phyloP scores from a whole-genome alignment of 2,329 filamentous ascomycete species.

The Colletotrichum filicis region DNA sequence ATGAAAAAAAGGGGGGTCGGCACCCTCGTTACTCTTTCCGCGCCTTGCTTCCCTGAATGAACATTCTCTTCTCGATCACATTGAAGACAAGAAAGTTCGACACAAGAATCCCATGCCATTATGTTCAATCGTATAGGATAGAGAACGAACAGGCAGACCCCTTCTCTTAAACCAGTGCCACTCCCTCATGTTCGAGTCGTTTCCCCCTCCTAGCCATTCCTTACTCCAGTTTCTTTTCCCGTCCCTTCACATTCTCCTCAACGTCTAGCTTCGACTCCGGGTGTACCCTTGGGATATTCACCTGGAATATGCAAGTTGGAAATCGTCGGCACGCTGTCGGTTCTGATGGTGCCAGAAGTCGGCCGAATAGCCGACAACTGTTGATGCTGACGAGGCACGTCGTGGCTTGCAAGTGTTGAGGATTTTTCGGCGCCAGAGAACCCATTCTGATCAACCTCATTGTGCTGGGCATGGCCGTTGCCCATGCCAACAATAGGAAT shows the following conservation, averaged over 20 bases:
- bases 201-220: neutral
- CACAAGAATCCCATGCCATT: neutral
- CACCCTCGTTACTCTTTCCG: neutral
- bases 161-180: neutral
- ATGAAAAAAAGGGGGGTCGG: neutral
- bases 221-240: neutral
- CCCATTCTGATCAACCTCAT: neutral
- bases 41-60: neutral
- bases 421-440: neutral
- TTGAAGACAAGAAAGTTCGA: neutral
- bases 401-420: neutral
- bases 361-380: constrained; percentile 38
- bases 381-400: constrained; percentile 7
- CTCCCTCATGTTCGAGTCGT: neutral
- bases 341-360: constrained; percentile 42
- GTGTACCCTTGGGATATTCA: constrained; percentile 63
- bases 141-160: neutral
- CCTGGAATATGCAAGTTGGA: constrained; percentile 77
- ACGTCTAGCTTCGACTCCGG: neutral
- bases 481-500: neutral
- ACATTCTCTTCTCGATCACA: neutral
- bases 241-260: neutral
- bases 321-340: constrained; percentile 64
- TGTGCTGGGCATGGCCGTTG: neutral
- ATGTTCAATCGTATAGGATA: neutral